These are phyloP conservation scores for Kazachstania africana DNA, from an alignment of 805 yeast species.

Conservation along the genomic window DNA sequence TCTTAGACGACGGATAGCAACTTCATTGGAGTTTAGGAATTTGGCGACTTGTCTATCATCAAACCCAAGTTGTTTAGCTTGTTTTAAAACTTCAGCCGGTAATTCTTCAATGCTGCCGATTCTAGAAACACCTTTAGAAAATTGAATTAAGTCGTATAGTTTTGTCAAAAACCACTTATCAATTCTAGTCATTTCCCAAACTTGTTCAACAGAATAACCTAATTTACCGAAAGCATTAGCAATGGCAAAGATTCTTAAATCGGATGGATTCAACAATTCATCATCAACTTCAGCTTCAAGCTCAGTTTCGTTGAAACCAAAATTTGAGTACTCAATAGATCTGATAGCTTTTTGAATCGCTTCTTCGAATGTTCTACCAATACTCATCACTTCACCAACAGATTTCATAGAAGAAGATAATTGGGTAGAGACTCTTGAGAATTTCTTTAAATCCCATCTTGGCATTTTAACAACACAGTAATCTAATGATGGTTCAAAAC, in stretches of 20 bases:
- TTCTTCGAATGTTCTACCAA: conserved; percentile 95
- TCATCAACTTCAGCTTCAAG: conserved; percentile 86
- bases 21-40: conserved; percentile 80
- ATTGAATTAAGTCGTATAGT: conserved; percentile 60
- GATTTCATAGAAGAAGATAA: conserved; percentile 94
- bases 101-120: conserved; percentile 44
- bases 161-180: conserved; percentile 96
- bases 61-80: conserved; percentile 93
- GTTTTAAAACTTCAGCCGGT: conserved; percentile 52
- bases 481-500: conserved; percentile 95
- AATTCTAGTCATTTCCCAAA: conserved; percentile 82
- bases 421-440: conserved; percentile 79
- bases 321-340: conserved; percentile 81
- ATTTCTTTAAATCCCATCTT: conserved; percentile 96
- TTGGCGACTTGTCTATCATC: conserved; percentile 94
- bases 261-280: conserved; percentile 95
- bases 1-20: conserved; percentile 82
- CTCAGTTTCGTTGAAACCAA: conserved; percentile 83
- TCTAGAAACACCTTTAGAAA: conserved; percentile 49
- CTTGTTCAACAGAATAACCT: conserved; percentile 85
- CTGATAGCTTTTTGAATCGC: conserved; percentile 96
- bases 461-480: conserved; percentile 96
- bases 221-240: conserved; percentile 78
- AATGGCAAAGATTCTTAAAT: conserved; percentile 89
- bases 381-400: conserved; percentile 97